Percentiles rank a stretch among this genome's conserved stretches.
phyloP scores from a whole-genome alignment of 345 rosid genomes.

The Corchorus capsularis region DNA sequence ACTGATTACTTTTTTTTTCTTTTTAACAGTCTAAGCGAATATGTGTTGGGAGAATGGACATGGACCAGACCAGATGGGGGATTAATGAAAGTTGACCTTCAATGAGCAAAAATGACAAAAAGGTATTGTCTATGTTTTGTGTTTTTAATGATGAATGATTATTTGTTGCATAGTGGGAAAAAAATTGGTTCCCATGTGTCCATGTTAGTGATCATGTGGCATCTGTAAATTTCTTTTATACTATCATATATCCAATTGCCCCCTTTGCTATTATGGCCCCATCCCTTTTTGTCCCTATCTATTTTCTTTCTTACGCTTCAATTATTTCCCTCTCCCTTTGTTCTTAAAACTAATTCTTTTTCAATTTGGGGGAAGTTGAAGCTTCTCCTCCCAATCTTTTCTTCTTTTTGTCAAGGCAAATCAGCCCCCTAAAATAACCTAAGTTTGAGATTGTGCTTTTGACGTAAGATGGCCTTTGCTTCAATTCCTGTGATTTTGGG shows the following conservation, averaged over 20 bases:
- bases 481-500: background rate
- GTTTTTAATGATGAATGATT: constrained; percentile 29
- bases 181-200: constrained; percentile 37
- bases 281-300: constrained; percentile 35
- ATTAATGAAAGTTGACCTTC: constrained; percentile 26
- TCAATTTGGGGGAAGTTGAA: background rate
- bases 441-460: constrained; percentile 32
- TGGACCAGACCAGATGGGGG: background rate
- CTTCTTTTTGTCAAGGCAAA: constrained; percentile 22
- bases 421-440: constrained; percentile 17
- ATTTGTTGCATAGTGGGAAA: constrained; percentile 23
- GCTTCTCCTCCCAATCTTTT: background rate
- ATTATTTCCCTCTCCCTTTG: background rate
- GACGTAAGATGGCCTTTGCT: constrained; percentile 8
- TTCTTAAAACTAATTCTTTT: background rate
- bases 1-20: too few relatives aligned
- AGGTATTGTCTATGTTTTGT: background rate
- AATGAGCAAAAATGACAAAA: constrained; percentile 29
- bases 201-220: constrained; percentile 35
- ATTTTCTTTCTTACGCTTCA: background rate
- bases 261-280: constrained; percentile 27
- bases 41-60: background rate
- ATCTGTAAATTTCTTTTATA: background rate
- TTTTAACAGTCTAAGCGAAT: too few relatives aligned
- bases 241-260: background rate